Base-by-base conservation (phyloP, 495 filamentous ascomycete genomes). In the Neurospora discreta region DNA sequence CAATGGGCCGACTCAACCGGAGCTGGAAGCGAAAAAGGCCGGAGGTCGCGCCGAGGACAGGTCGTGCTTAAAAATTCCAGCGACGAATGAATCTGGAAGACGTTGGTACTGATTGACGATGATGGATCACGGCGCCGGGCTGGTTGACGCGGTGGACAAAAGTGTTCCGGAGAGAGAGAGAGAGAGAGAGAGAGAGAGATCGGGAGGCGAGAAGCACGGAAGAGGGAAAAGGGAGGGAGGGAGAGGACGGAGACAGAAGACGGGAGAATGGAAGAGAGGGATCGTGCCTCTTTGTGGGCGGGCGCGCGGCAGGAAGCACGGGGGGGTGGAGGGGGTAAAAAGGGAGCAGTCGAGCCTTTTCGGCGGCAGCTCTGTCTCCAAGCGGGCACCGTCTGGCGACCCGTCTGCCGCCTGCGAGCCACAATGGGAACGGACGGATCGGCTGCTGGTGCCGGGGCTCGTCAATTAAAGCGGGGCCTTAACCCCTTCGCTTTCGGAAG, bases 401-500 rank as follows among this genome's bases (percentile, higher is more conserved):
- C 52, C 52, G 52, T 65, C 52, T 65, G 52, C 52, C 52, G 52
- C 52, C 52, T 65, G 52, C 52, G 75, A 74, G 72, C 77, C 75
- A 76, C 74, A 78, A 73, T 77, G 74, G 26, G 75, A 76, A 74
- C 77, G 77, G 78, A 77, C 79, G 79, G 78, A 80, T 81, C 79
- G 79, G 79, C 78, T 81, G 78, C 77, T 80, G 79, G 74, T 80
- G 79, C 79, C 79, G 79, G 79, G 77, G 77, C 67, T 70, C 76
- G 77, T 77, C 74, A 74, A 67, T 70, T 42, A 76, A 73, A 75
- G 76, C 76, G 75, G 78, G 71, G 71, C 43, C 75, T 38, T 40
- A 20, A 36, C 43, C 70, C 69, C 71, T 68, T 77, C 71, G 69
- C 72, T 68, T 68, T 71, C 42, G 69, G 69, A 71, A 71, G 69